Base-by-base conservation (phyloP, 306 rosid genomes). In the Inga oerstediana region DNA sequence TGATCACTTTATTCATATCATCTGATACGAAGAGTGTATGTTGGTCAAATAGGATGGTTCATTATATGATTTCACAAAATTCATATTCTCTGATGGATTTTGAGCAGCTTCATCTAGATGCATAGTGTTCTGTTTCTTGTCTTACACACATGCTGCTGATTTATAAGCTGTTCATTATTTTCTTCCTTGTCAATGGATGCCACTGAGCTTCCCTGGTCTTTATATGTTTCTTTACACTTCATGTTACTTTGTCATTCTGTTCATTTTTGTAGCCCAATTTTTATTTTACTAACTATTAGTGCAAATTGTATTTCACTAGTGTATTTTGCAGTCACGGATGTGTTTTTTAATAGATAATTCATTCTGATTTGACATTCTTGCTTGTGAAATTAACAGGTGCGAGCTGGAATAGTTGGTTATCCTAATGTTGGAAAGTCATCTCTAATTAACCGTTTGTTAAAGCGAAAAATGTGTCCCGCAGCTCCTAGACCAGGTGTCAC, bases 401-500 rank as follows among this genome's bases (percentile, higher is more conserved):
- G 98, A 84, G 99, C 99, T 83, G 98, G 99, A 87, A 90, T 93
- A 85, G 91, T 95, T 84, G 99, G 99, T 78, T 93, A 95, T 88
- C 98, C 98, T 67, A 95, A 95, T 82, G 99, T 95, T 79, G 99
- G 99, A 16, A 95, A 95, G 74, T 93, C 99, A 59, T 95, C 99
- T 69, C 78, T 95, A 85, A 86, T 95, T 77, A 93, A 95, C 84
- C 99, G 98, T 65, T 84, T 95, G 87, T 66, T 93, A 86, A 95
- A 94, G 87, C 88, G 98, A 46, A 90, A 98, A 81, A 87, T 92
- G 92, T 95, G 99, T 76, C 87, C 96, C 62, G 98, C 99, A 73
- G 99, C 99, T 84, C 97, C 99, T 51, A 93, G 99, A 74, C 98
- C 99, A 24, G 99, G 99, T 71, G 97, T 95, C 77, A 95, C 99